Evolutionary conservation across 441 rosid species (phyloP), one percentile per base, ranked within the genome.

Genomic region (Pelargonium australe): DNA sequence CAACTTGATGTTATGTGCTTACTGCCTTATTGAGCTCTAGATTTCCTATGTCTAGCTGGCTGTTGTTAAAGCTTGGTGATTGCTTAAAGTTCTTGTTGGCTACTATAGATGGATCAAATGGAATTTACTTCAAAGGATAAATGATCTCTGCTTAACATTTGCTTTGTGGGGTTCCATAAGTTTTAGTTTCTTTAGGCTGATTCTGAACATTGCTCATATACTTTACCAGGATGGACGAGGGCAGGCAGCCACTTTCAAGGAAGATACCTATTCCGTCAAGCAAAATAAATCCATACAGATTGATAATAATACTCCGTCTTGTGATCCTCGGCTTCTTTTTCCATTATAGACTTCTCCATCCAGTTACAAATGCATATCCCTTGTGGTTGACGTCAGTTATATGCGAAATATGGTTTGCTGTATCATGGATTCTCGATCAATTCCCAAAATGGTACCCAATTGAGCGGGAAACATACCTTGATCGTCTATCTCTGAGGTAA

Each of bases 351-450:
- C 79, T 92, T 73, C 92, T 85, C 65, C 96, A 92, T 70, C 99
- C 99, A 0, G 98, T 92, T 65, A 72, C 84, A 11, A 85, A 92
- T 79, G 99, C 98, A 13, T 95, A 81, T 68, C 88, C 86, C 10
- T 77, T 95, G 80, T 95, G 99, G 99, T 82, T 95, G 63, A 89
- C 87, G 34, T 95, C 99, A 5, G 90, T 90, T 3, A 87, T 95
- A 23, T 95, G 99, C 68, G 99, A 95, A 83, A 85, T 95, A 73
- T 95, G 99, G 99, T 95, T 95, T 83, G 98, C 91, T 3, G 82
- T 84, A 45, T 95, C 99, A 17, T 95, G 99, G 99, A 89, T 95
- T 70, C 77, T 92, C 17, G 99, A 95, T 83, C 99, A 95, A 74
- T 87, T 95, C 63, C 99, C 98, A 19, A 95, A 95, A 76, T 95